Percentiles rank a stretch among this genome's conserved stretches.
Conservation (phyloP, 2,329 filamentous ascomycete genomes). For the Clathrospora elynae region DNA sequence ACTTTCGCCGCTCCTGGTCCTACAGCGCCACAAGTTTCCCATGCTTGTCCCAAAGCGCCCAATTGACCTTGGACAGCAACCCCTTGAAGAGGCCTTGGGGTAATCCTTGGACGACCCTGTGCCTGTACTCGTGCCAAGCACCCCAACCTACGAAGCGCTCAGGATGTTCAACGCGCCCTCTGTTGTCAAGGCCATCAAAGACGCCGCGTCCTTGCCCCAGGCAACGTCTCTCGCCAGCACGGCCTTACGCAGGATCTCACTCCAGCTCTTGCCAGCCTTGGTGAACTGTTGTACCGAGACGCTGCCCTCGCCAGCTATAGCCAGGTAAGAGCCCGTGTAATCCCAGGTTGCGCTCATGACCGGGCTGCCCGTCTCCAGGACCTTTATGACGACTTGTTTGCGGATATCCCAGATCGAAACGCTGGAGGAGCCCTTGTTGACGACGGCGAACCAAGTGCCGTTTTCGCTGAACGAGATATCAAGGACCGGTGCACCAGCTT, state of each 20-base stretch:
- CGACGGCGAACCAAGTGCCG: conserved; percentile 90
- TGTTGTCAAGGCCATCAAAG: conserved; percentile 73
- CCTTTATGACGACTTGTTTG: conserved; percentile 80
- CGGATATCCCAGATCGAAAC: conserved; percentile 91
- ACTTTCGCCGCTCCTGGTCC: too few species aligned
- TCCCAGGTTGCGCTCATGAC: conserved; percentile 84
- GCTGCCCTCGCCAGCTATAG: conserved; percentile 77
- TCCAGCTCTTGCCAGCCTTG: conserved; percentile 87
- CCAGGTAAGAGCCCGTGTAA: conserved; percentile 91
- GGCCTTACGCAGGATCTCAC: conserved; percentile 78
- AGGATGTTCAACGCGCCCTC: conserved; percentile 79
- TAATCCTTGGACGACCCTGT: too few species aligned
- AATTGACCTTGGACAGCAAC: too few species aligned
- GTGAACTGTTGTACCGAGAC: conserved; percentile 87
- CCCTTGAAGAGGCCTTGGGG: too few species aligned
- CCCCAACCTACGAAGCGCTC: conserved; percentile 42
- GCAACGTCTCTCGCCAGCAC: conserved; percentile 72
- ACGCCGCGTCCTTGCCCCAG: conserved; percentile 78
- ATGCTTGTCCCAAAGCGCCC: too few species aligned
- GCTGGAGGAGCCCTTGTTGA: conserved; percentile 74
- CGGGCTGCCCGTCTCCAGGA: conserved; percentile 81
- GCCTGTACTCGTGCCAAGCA: too few species aligned
- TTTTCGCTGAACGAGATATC: conserved; percentile 91
- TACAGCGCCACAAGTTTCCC: too few species aligned
- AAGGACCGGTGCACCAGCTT: conserved; percentile 68